phyloP scores from a whole-genome alignment of 177 flowering plant genomes.

The Vitis hybrid region DNA sequence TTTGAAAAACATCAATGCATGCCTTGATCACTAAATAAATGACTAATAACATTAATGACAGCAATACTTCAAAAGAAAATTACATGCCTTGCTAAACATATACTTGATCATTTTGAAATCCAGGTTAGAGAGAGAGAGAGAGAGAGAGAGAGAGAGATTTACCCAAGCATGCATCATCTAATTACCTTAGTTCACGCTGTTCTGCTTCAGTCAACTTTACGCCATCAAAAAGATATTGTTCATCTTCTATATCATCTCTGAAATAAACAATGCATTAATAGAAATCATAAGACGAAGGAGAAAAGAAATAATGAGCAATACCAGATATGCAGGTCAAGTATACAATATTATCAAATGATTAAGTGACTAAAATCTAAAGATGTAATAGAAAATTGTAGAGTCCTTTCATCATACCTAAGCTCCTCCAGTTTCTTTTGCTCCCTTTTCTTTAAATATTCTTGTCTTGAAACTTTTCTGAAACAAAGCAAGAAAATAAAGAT shows the following conservation, averaged over 20 bases:
- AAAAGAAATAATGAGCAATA: not conserved
- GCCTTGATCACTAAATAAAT: too few species aligned
- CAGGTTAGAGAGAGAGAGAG: not conserved
- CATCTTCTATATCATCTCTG: constrained; percentile 97
- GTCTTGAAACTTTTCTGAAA: constrained; percentile 86
- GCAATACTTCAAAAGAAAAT: not conserved
- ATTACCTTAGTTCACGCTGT: constrained; percentile 66
- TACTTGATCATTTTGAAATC: not conserved
- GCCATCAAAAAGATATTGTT: constrained; percentile 82
- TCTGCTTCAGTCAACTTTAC: constrained; percentile 85
- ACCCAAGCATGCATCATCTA: not conserved
- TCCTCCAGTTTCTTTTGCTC: constrained; percentile 94
- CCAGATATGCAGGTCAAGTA: not conserved
- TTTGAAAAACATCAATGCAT: too few species aligned
- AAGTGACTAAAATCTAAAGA: not conserved
- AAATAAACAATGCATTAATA: constrained; percentile 6
- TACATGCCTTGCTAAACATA: not conserved
- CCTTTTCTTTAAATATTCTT: constrained; percentile 90
- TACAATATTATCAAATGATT: not conserved
- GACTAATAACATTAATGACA: too few species aligned
- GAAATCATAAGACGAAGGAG: not conserved
- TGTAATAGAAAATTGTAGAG: not conserved
- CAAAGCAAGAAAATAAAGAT: constrained; percentile 15
- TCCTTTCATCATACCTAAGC: constrained; percentile 47
- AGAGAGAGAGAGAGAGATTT: not conserved